phyloP scores from a whole-genome alignment of 768 basidiomycete genomes.

The Hemileccinum rubropunctum region DNA sequence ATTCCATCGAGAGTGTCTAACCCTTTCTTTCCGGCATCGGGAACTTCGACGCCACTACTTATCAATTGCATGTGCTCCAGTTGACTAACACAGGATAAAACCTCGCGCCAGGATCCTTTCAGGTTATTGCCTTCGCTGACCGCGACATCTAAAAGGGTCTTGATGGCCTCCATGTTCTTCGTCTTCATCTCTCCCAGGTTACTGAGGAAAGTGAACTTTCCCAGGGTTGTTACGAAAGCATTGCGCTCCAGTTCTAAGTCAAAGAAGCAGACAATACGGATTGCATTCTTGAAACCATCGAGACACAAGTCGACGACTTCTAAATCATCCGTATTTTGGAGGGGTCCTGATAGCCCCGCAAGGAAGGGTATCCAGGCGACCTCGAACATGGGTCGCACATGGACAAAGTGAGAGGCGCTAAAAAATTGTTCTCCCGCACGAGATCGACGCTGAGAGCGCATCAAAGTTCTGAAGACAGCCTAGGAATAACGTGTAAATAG shows the following conservation, averaged over 20 bases:
- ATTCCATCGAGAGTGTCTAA: constrained; percentile 36
- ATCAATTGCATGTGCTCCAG: constrained; percentile 98
- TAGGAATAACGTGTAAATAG: constrained; percentile 27
- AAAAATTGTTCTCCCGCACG: constrained; percentile 86
- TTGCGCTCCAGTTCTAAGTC: constrained; percentile 98
- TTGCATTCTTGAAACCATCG: constrained; percentile 96
- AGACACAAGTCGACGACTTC: constrained; percentile 90
- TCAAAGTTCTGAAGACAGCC: constrained; percentile 91
- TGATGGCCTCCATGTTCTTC: constrained; percentile 99
- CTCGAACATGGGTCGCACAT: constrained; percentile 98
- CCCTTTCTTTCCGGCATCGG: constrained; percentile 80
- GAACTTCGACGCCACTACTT: constrained; percentile 82
- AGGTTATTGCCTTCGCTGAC: constrained; percentile 96
- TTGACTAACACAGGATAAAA: constrained; percentile 95
- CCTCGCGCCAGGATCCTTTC: constrained; percentile 95
- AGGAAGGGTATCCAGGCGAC: constrained; percentile 99
- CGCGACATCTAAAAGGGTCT: constrained; percentile 89
- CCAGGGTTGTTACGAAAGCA: constrained; percentile 94
- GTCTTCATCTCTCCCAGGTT: constrained; percentile 98
- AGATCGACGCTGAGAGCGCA: constrained; percentile 85
- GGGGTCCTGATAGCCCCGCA: constrained; percentile 89
- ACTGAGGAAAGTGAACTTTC: constrained; percentile 96
- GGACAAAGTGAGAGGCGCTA: constrained; percentile 93
- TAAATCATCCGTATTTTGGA: constrained; percentile 93
- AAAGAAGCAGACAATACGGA: constrained; percentile 94